These are phyloP conservation scores for Diplogelasinospora grovesii DNA, from an alignment of 495 filamentous ascomycete species.

Conservation along the genomic window DNA sequence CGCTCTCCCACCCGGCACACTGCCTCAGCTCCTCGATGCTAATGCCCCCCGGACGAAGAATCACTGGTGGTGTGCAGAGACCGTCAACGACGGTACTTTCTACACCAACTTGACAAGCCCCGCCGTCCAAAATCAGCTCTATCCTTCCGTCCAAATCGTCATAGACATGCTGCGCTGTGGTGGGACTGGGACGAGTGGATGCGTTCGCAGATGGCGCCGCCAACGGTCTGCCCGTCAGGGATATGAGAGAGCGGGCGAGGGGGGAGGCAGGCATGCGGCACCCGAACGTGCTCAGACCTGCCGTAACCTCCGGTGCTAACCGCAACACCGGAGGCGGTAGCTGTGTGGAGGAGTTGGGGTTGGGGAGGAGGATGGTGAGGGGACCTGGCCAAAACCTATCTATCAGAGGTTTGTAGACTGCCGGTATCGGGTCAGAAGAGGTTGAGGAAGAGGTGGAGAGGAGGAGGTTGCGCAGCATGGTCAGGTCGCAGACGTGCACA, in stretches of 20 bases:
- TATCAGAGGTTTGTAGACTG: conserved; percentile 78
- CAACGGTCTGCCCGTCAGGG: conserved; percentile 65
- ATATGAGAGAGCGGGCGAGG: conserved; percentile 81
- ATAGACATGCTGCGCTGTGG: conserved; percentile 77
- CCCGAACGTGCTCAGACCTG: conserved; percentile 75
- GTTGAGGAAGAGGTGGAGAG: background rate
- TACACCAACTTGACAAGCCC: conserved; percentile 76
- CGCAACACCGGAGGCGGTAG: background rate
- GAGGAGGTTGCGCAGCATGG: conserved; percentile 67
- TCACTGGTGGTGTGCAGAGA: conserved; percentile 66
- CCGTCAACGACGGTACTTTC: conserved; percentile 98
- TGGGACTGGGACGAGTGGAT: conserved; percentile 85
- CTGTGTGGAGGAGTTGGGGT: conserved; percentile 53
- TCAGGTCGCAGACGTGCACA: conserved; percentile 76
- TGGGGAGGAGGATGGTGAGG: conserved; percentile 82
- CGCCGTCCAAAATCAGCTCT: conserved; percentile 83
- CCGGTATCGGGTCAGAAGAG: conserved; percentile 52
- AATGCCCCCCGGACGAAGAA: conserved; percentile 87
- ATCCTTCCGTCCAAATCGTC: conserved; percentile 84
- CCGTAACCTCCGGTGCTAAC: conserved; percentile 83
- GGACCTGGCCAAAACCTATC: conserved; percentile 89
- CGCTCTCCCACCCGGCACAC: conserved; percentile 75
- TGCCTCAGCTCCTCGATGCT: conserved; percentile 71
- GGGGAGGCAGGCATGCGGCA: conserved; percentile 79
- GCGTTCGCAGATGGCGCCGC: conserved; percentile 96